Conservation (phyloP, 2,329 filamentous ascomycete species). For the Colletotrichum phormii region DNA sequence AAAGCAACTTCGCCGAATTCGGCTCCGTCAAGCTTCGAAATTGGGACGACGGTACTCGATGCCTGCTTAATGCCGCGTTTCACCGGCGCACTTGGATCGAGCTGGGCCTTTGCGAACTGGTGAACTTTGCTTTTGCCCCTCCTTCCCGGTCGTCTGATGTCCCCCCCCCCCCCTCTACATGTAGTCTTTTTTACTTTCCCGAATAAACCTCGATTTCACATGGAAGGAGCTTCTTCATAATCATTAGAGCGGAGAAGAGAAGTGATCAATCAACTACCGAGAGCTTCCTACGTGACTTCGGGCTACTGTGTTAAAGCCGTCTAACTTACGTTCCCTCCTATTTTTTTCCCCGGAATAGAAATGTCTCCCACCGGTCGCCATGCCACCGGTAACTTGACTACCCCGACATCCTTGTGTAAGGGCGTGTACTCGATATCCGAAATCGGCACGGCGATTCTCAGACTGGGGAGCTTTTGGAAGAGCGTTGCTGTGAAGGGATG, state of each 20-base stretch:
- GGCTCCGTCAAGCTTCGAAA: not conserved
- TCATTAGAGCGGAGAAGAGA: not conserved
- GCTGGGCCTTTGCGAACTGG: not conserved
- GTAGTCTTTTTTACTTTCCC: not conserved
- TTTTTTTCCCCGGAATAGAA: not conserved
- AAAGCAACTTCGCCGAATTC: conserved; percentile 4
- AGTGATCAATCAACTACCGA: not conserved
- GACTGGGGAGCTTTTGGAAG: conserved; percentile 51
- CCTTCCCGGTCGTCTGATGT: not conserved
- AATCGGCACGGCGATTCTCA: conserved; percentile 52
- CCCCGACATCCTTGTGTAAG: conserved; percentile 53
- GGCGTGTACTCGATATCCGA: conserved; percentile 53
- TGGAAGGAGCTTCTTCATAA: not conserved
- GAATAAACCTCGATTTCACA: not conserved
- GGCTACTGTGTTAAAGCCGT: no score
- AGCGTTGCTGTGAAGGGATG: conserved; percentile 40
- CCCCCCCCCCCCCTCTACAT: no score
- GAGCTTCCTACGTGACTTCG: not conserved
- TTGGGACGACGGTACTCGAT: not conserved
- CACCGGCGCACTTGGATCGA: not conserved
- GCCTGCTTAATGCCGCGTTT: not conserved
- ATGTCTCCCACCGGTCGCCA: conserved; percentile 39
- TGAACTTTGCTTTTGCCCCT: not conserved
- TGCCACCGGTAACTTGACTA: conserved; percentile 51
- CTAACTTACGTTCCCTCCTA: not conserved